phyloP scores from a whole-genome alignment of 2,329 filamentous ascomycete species.

The Pseudocercospora eumusae region DNA sequence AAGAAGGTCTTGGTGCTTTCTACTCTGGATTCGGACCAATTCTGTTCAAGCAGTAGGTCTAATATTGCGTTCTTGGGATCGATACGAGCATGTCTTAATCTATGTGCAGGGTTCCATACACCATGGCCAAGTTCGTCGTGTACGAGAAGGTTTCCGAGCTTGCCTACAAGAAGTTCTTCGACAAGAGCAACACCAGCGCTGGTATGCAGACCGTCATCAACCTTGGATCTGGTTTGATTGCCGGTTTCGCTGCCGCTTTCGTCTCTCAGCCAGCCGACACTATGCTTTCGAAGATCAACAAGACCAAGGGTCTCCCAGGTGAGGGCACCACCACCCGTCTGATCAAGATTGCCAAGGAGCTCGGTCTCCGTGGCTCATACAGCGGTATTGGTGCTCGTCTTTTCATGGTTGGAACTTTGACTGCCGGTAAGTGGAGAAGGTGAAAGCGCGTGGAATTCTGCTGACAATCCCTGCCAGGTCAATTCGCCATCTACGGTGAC shows the following conservation, averaged over 20 bases:
- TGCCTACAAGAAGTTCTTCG: constrained; percentile 62
- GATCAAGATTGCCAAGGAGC: constrained; percentile 85
- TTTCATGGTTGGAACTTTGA: constrained; percentile 74
- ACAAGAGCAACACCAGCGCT: constrained; percentile 70
- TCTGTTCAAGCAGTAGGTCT: constrained; percentile 70
- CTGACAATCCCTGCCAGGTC: constrained; percentile 44
- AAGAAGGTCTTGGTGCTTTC: constrained; percentile 81
- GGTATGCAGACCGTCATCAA: constrained; percentile 77
- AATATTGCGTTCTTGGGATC: background rate
- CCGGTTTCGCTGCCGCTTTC: constrained; percentile 82
- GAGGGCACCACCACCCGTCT: constrained; percentile 78
- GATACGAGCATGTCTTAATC: constrained; percentile 16
- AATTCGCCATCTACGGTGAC: constrained; percentile 85
- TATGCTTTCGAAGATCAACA: constrained; percentile 96
- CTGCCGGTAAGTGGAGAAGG: constrained; percentile 51
- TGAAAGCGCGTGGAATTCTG: background rate
- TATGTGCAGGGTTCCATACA: constrained; percentile 73
- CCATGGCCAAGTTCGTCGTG: constrained; percentile 93
- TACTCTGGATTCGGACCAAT: constrained; percentile 91
- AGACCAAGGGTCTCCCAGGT: constrained; percentile 83
- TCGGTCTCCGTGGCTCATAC: constrained; percentile 74
- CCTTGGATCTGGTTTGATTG: constrained; percentile 80
- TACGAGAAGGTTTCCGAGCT: constrained; percentile 84
- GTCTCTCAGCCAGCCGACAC: constrained; percentile 90
- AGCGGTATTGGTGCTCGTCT: constrained; percentile 78